Evolutionary conservation across 1,139 yeast species (phyloP).

Genomic region (Pichia sp.): DNA sequence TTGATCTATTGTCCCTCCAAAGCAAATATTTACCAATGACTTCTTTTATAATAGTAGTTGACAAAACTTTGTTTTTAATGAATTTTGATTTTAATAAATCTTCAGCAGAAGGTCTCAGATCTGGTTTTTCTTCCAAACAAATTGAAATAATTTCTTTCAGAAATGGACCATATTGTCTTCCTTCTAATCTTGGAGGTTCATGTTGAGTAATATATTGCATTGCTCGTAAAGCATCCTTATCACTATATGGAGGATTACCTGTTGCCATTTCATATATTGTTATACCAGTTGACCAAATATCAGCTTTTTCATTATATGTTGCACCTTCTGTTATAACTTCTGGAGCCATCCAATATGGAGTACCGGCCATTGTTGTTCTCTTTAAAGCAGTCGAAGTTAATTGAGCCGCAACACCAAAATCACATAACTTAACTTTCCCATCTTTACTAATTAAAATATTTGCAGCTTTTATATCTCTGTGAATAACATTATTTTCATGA

Average conservation of each 20-base stretch:
- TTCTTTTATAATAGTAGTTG: slow-evolving; percentile 63
- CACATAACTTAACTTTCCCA: slow-evolving; percentile 88
- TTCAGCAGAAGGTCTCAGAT: slow-evolving; percentile 82
- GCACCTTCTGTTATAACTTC: slow-evolving; percentile 91
- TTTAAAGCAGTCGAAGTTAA: slow-evolving; percentile 70
- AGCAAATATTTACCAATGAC: slow-evolving; percentile 70
- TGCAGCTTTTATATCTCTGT: slow-evolving; percentile 94
- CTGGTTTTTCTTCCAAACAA: slow-evolving; percentile 90
- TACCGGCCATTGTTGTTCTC: slow-evolving; percentile 95
- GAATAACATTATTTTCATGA: slow-evolving; percentile 87
- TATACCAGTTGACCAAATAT: slow-evolving; percentile 94
- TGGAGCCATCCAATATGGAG: slow-evolving; percentile 99
- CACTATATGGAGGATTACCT: slow-evolving; percentile 96
- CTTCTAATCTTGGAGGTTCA: slow-evolving; percentile 92
- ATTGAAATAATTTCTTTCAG: slow-evolving; percentile 86
- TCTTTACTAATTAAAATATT: slow-evolving; percentile 84
- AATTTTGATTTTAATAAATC: slow-evolving; percentile 72
- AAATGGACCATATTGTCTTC: slow-evolving; percentile 68
- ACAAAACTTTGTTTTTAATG: slow-evolving; percentile 50
- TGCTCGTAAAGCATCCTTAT: slow-evolving; percentile 90
- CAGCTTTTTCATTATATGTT: slow-evolving; percentile 77
- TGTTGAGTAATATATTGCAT: slow-evolving; percentile 89
- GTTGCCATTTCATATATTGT: slow-evolving; percentile 93
- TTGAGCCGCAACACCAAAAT: slow-evolving; percentile 97
- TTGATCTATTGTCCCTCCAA: slow-evolving; percentile 65